These are phyloP conservation scores for Datisca glomerata DNA, from an alignment of 306 rosid species.

Conservation along the genomic window DNA sequence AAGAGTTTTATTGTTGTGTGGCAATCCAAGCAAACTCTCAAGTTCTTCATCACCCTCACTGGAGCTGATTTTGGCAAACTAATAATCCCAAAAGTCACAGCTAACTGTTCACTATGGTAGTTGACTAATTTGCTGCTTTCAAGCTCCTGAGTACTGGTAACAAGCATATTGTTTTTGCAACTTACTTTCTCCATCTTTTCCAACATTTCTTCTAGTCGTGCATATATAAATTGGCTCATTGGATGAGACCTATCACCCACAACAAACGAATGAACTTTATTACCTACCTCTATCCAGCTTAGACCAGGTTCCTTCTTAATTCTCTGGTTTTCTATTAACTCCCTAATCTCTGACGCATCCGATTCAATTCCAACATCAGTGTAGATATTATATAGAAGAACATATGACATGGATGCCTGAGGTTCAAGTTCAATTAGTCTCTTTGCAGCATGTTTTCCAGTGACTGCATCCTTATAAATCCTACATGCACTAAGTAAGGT, in stretches of 20 bases:
- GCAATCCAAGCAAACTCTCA: slow-evolving; percentile 49
- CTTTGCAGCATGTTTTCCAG: slow-evolving; percentile 31
- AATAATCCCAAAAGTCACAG: slow-evolving; percentile 45
- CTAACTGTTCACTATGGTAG: slow-evolving; percentile 54
- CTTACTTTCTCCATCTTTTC: slow-evolving; percentile 17
- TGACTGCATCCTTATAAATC: slow-evolving; percentile 29
- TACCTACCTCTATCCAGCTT: slow-evolving; percentile 54
- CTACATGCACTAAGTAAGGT: slow-evolving; percentile 49
- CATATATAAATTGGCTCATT: slow-evolving; percentile 25
- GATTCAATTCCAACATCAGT: slow-evolving; percentile 31
- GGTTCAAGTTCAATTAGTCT: slow-evolving; percentile 49
- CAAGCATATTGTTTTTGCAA: slow-evolving; percentile 5
- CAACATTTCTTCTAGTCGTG: slow-evolving; percentile 27
- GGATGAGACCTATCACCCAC: slow-evolving; percentile 38
- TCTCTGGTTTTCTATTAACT: slow-evolving; percentile 32
- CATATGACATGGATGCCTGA: slow-evolving; percentile 36
- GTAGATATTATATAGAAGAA: slow-evolving; percentile 47
- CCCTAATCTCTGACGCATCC: slow-evolving; percentile 30
- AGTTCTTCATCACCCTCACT: slow-evolving; percentile 53
- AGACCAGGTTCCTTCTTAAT: slow-evolving; percentile 60
- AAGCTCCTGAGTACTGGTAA: slow-evolving; percentile 11
- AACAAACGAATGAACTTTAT: slow-evolving; percentile 34
- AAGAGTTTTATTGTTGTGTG: slow-evolving; percentile 43
- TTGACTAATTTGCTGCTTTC: slow-evolving; percentile 4
- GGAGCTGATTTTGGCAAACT: slow-evolving; percentile 40